These are phyloP conservation scores for Letharia lupina DNA, from an alignment of 495 filamentous ascomycete species.

Conservation along the genomic window DNA sequence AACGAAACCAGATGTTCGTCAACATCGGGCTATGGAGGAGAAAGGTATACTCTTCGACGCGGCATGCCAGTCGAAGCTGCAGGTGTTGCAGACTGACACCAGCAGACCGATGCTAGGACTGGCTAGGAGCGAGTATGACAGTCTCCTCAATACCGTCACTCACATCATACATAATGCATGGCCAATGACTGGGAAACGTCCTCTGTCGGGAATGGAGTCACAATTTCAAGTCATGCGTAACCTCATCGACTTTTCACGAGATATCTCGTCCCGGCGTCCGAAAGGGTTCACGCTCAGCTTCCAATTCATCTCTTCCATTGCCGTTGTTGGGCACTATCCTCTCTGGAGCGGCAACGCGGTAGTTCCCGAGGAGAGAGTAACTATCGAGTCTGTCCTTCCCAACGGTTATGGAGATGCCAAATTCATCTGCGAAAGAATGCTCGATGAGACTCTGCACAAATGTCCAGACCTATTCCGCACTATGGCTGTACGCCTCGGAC, in stretches of 20 bases:
- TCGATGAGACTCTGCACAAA: conserved; percentile 36
- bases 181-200: conserved; percentile 44
- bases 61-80: conserved; percentile 32
- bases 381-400: conserved; percentile 33
- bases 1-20: conserved; percentile 27
- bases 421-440: conserved; percentile 38
- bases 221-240: conserved; percentile 44
- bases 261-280: conserved; percentile 23
- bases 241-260: conserved; percentile 39
- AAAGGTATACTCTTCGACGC: conserved; percentile 31
- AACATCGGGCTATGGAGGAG: conserved; percentile 32
- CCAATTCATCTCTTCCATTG: conserved; percentile 50
- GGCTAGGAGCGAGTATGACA: conserved; percentile 29
- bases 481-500: conserved; percentile 40
- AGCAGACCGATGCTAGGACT: conserved; percentile 41
- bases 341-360: conserved; percentile 23
- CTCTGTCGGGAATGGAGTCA: conserved; percentile 38
- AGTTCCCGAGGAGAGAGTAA: conserved; percentile 33
- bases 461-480: conserved; percentile 32
- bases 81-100: conserved; percentile 41
- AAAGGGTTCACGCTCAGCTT: conserved; percentile 32
- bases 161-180: conserved; percentile 53
- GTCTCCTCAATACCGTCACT: conserved; percentile 37
- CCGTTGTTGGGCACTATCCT: conserved; percentile 39
- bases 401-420: conserved; percentile 46